Conservation (phyloP, 805 yeast genomes). For the Sugiyamaella boreocaroliniensis region DNA sequence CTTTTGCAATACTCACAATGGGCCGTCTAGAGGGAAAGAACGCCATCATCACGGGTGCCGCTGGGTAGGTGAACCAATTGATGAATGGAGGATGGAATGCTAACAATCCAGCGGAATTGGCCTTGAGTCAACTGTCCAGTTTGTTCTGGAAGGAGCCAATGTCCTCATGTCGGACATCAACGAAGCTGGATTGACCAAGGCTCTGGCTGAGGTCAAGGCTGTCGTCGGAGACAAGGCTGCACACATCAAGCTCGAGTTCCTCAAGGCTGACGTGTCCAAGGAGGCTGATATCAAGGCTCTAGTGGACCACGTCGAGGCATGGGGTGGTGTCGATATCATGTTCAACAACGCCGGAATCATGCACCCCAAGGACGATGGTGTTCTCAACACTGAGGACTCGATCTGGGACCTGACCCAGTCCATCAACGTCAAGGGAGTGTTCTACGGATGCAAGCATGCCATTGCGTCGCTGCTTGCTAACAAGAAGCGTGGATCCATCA, state of each 20-base stretch:
- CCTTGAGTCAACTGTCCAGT: conserved; percentile 51
- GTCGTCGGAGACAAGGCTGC: conserved; percentile 69
- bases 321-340: conserved; percentile 75
- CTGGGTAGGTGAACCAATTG: conserved; percentile 23
- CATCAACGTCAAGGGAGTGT: conserved; percentile 35
- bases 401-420: conserved; percentile 34
- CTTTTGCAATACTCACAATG: conserved; percentile 4
- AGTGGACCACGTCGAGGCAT: conserved; percentile 50
- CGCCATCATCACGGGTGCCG: conserved; percentile 45
- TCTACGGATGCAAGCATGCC: conserved; percentile 32
- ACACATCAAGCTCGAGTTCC: conserved; percentile 53
- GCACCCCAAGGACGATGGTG: conserved; percentile 29
- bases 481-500: conserved; percentile 28
- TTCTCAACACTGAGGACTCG: conserved; percentile 29
- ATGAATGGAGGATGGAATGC: neutral
- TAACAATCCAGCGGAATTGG: conserved; percentile 28
- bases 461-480: conserved; percentile 28
- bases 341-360: conserved; percentile 85
- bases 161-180: conserved; percentile 78
- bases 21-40: conserved; percentile 33
- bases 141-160: conserved; percentile 82
- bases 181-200: conserved; percentile 41
- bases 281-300: conserved; percentile 30
- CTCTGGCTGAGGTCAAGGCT: conserved; percentile 58
- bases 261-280: conserved; percentile 29